These are phyloP conservation scores for Phytophthora melonis DNA, from an alignment of 352 stramenopile genomes.

Conservation along the genomic window DNA sequence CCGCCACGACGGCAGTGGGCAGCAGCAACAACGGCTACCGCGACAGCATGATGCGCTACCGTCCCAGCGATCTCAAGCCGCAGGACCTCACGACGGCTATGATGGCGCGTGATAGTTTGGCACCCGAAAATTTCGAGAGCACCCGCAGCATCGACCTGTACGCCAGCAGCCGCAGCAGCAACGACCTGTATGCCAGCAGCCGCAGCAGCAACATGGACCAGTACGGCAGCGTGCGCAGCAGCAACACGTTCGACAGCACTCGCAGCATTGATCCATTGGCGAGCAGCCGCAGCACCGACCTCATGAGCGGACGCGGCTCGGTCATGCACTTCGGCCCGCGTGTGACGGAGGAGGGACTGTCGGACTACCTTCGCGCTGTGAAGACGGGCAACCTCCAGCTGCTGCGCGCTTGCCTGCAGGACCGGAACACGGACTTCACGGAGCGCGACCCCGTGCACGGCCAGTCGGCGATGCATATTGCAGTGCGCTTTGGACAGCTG, in stretches of 20 bases:
- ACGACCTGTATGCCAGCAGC: slow-evolving; percentile 19
- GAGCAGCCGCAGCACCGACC: slow-evolving; percentile 34
- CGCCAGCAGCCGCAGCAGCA: slow-evolving; percentile 38
- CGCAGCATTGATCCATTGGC: slow-evolving; percentile 25
- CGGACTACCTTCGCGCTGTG: slow-evolving; percentile 67
- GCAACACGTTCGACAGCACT: no score
- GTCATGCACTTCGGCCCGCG: slow-evolving; percentile 60
- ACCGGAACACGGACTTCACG: slow-evolving; percentile 66
- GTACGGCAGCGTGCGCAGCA: slow-evolving; percentile 31
- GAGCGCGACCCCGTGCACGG: slow-evolving; percentile 76
- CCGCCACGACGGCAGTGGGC: not conserved
- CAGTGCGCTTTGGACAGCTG: slow-evolving; percentile 81
- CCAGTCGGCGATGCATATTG: slow-evolving; percentile 83
- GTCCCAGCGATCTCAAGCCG: slow-evolving; percentile 68
- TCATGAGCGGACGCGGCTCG: slow-evolving; percentile 50
- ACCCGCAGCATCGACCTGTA: slow-evolving; percentile 27
- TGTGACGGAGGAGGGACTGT: slow-evolving; percentile 65
- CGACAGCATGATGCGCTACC: slow-evolving; percentile 80
- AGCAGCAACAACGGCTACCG: slow-evolving; percentile 45
- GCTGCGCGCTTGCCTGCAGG: slow-evolving; percentile 63
- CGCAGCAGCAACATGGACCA: slow-evolving; percentile 11
- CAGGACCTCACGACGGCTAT: slow-evolving; percentile 56
- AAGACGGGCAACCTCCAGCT: slow-evolving; percentile 73
- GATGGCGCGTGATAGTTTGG: slow-evolving; percentile 67
- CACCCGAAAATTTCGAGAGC: slow-evolving; percentile 41